Percentiles rank a stretch among this genome's conserved stretches.
Conservation (phyloP, 169 alveolate genomes). For the Neospora caninum region DNA sequence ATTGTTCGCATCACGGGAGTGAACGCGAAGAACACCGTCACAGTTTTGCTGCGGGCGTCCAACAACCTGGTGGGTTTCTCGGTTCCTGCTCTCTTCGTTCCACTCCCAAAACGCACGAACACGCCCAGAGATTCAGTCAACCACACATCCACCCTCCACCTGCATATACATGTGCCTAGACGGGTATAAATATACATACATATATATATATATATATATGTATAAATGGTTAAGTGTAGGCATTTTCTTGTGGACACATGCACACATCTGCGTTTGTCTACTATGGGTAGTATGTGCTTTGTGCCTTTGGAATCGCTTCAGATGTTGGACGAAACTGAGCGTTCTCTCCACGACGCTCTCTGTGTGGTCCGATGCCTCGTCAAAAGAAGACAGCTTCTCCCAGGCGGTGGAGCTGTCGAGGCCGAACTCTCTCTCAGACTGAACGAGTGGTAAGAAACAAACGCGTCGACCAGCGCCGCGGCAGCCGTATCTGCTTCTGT, state of each 20-base stretch:
- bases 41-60: slow-evolving; percentile 97
- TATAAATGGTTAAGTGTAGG: background rate
- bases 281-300: background rate
- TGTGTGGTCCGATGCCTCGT: slow-evolving; percentile 98
- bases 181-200: background rate
- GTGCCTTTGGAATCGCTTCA: background rate
- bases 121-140: background rate
- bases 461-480: background rate
- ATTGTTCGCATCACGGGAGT: slow-evolving; percentile 65
- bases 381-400: slow-evolving; percentile 93
- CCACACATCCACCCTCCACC: background rate
- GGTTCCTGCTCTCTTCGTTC: background rate
- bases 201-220: background rate
- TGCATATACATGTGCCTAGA: background rate
- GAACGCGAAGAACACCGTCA: slow-evolving; percentile 77
- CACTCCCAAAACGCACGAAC: background rate
- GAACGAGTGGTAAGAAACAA: slow-evolving; percentile 52
- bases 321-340: slow-evolving; percentile 97
- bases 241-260: background rate
- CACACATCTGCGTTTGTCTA: background rate
- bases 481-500: background rate
- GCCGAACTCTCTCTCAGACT: slow-evolving; percentile 87
- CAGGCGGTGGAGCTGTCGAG: slow-evolving; percentile 99
- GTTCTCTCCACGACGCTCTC: slow-evolving; percentile 98
- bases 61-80: slow-evolving; percentile 78